phyloP scores from a whole-genome alignment of 164 flowering plant species.

The Aristolochia contorta region DNA sequence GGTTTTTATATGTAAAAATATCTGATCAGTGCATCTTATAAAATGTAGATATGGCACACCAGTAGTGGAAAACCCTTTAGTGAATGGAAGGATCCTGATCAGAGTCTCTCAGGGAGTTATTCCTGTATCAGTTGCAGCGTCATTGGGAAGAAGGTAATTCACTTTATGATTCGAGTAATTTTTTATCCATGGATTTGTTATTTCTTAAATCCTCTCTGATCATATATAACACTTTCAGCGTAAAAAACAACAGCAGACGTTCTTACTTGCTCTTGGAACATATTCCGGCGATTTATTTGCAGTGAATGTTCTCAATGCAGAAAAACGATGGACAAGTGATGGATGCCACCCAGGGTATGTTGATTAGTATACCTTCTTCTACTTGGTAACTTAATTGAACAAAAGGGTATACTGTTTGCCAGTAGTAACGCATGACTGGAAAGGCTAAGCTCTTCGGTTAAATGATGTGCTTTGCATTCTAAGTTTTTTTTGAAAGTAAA shows the following conservation, averaged over 20 bases:
- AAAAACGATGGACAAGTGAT: constrained; percentile 20
- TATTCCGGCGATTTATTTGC: constrained; percentile 22
- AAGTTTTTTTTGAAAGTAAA: too few relatives aligned
- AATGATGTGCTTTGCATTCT: too few relatives aligned
- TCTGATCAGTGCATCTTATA: background rate
- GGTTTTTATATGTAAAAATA: too few relatives aligned
- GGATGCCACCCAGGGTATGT: constrained; percentile 26
- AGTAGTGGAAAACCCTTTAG: constrained; percentile 22
- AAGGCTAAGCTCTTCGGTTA: too few relatives aligned
- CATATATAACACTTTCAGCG: constrained; percentile 13
- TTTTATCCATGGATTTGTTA: background rate
- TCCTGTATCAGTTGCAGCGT: constrained; percentile 27
- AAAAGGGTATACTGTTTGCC: too few relatives aligned
- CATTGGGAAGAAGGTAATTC: constrained; percentile 32
- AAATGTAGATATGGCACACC: constrained; percentile 32
- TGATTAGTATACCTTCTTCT: background rate
- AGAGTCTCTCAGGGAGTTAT: constrained; percentile 4
- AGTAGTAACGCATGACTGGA: too few relatives aligned
- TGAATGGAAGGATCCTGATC: constrained; percentile 24
- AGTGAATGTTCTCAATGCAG: constrained; percentile 19
- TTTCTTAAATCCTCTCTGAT: background rate
- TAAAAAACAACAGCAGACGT: constrained; percentile 16
- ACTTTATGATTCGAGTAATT: background rate
- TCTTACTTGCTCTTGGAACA: constrained; percentile 29
- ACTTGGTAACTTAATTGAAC: too few relatives aligned